Conservation (phyloP, 1,284 basidiomycete species). For the Ganoderma lingzhi region DNA sequence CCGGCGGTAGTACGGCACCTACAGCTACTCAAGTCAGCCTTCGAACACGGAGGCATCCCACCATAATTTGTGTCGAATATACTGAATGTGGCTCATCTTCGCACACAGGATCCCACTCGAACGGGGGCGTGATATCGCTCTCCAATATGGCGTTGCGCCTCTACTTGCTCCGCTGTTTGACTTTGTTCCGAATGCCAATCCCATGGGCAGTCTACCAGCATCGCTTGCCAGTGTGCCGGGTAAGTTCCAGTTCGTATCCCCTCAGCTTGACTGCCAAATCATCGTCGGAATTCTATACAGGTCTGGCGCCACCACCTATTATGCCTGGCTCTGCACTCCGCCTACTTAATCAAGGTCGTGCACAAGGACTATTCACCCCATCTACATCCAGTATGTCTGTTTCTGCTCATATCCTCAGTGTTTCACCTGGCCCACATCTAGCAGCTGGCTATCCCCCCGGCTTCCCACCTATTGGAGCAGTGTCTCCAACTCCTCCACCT, state of each 20-base stretch:
- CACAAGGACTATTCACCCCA: constrained; percentile 85
- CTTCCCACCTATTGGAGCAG: constrained; percentile 42
- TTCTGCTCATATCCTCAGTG: constrained; percentile 46
- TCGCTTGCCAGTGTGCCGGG: constrained; percentile 48
- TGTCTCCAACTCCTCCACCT: constrained; percentile 65
- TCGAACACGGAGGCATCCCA: background rate
- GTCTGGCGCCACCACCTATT: constrained; percentile 78
- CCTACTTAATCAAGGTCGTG: constrained; percentile 83
- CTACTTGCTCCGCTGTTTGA: constrained; percentile 91
- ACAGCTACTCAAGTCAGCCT: background rate
- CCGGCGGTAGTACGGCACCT: background rate
- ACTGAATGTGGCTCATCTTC: constrained; percentile 11
- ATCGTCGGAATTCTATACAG: constrained; percentile 54
- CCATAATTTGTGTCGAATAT: background rate
- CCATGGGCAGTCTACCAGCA: constrained; percentile 64
- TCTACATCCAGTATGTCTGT: constrained; percentile 65
- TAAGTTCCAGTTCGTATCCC: constrained; percentile 53
- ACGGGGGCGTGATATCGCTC: constrained; percentile 87
- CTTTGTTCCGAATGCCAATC: constrained; percentile 82
- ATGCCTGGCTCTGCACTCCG: constrained; percentile 83
- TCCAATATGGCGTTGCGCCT: constrained; percentile 89
- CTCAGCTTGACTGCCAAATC: constrained; percentile 51
- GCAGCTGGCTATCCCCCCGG: constrained; percentile 54
- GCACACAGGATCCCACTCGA: constrained; percentile 88
- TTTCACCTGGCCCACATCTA: constrained; percentile 42